phyloP scores from a whole-genome alignment of 2,329 filamentous ascomycete genomes.

The Hortaea werneckii region DNA sequence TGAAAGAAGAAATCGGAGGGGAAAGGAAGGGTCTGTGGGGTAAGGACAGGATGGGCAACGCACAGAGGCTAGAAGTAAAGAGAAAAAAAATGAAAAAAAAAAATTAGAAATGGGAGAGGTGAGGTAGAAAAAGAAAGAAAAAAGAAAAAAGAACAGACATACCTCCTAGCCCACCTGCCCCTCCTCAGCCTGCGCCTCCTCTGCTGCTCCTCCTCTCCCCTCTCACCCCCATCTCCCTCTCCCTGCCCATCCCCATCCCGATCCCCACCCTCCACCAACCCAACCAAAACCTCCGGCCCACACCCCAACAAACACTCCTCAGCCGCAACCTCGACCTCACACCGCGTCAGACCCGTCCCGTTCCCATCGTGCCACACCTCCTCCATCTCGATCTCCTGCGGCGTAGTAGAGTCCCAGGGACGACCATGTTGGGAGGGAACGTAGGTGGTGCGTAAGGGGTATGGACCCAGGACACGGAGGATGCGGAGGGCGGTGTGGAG shows the following conservation, averaged over 20 bases:
- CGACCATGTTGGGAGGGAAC: too few relatives aligned
- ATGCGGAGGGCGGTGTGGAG: constrained; percentile 22
- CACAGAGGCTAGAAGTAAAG: not conserved
- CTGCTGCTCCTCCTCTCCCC: too few relatives aligned
- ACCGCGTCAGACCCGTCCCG: constrained; percentile 8
- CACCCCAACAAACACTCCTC: constrained; percentile 24
- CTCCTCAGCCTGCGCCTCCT: not conserved
- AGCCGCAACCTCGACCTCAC: constrained; percentile 23
- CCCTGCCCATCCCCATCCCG: not conserved
- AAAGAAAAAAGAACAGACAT: not conserved
- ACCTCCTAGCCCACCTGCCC: not conserved
- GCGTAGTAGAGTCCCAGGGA: too few relatives aligned
- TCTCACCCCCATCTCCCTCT: not conserved
- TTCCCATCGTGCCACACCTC: constrained; percentile 10
- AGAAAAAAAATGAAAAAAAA: not conserved
- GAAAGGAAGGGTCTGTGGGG: too few relatives aligned
- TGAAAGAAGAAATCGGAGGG: too few relatives aligned
- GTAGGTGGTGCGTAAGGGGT: constrained; percentile 3
- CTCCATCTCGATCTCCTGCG: constrained; percentile 6
- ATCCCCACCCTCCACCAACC: constrained; percentile 9
- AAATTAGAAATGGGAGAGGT: not conserved
- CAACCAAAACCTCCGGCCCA: constrained; percentile 21
- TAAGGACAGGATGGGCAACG: too few relatives aligned
- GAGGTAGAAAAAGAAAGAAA: not conserved
- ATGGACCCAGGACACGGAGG: constrained; percentile 21